Base-by-base conservation (phyloP, 2,329 filamentous ascomycete species). In the Fusarium musae region DNA sequence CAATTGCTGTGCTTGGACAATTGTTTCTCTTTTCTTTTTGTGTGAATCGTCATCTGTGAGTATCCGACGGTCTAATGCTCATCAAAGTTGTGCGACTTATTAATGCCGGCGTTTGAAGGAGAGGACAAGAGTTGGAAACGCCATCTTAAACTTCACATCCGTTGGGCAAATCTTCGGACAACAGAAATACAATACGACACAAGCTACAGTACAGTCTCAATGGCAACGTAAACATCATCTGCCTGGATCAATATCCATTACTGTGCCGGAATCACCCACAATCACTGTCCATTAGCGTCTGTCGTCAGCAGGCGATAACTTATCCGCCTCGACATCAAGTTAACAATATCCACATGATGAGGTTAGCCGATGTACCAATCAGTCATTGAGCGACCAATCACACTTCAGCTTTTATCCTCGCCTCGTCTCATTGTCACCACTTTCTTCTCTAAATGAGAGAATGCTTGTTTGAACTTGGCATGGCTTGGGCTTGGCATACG, bases 381-480 rank as follows among this genome's bases (percentile, higher is more conserved):
- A 59, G 59, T 59, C 53, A 37, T 13, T 21, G 53, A 40, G 26
- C 21, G 17, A 21, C 71, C 71, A 73, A 73, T 73, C 71, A 70
- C 26, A 32, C 9, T 32, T 59, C 56, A n/a, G 26, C 26, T 21
- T 59, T 43, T 50, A 6, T 34, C 43, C 44, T 59, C 57, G 28
- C 64, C 47, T 64, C 54, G 40, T 59, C 39, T 16, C 37, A n/a
- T 30, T 63, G 21, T 69, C 56, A 42, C 44, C 52, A 46, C 44
- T 57, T 57, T 52, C 44, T 28, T 44, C 40, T 63, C 40, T 59
- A 15, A 15, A 39, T 47, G 11, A 39, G 40, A 58, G 44, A 72
- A 69, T 72, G 71, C 70, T 73, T 74, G 70, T 63, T 73, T 74
- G 32, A 67, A 70, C 70, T 73, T 74, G 70, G 70, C 70, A 74